Evolutionary conservation across 1,284 basidiomycete genomes (phyloP).

Genomic region (Dichomitus squalens): DNA sequence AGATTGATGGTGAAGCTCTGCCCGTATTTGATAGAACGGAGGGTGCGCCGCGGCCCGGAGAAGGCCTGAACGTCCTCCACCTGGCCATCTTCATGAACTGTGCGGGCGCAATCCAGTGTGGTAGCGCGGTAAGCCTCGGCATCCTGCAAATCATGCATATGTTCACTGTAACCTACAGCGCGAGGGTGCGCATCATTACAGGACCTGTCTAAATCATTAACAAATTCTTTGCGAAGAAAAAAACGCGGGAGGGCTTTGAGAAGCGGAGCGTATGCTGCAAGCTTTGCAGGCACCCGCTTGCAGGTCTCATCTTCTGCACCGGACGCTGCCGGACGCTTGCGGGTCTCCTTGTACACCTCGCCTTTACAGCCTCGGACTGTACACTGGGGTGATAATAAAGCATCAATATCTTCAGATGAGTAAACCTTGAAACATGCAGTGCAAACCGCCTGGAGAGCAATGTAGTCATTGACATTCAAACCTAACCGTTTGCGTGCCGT

Average conservation of each 20-base stretch:
- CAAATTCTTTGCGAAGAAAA: neutral
- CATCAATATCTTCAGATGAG: neutral
- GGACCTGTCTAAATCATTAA: neutral
- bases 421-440: neutral
- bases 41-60: neutral
- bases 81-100: neutral
- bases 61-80: neutral
- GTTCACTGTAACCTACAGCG: neutral
- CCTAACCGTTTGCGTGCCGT: neutral
- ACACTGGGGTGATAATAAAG: neutral
- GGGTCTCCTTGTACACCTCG: neutral
- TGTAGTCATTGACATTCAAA: neutral
- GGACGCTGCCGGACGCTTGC: neutral
- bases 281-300: neutral
- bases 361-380: neutral
- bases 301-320: neutral
- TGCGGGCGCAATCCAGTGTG: neutral
- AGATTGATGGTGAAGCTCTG: conserved; percentile 31
- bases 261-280: neutral
- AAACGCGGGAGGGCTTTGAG: neutral
- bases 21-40: neutral
- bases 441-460: neutral
- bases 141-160: conserved; percentile 6
- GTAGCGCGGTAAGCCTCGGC: neutral
- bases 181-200: too few species aligned